Percentiles rank a stretch among this genome's conserved stretches.
These are phyloP conservation scores for Deakozyma indianensis DNA, from an alignment of 805 yeast species.

Conservation along the genomic window DNA sequence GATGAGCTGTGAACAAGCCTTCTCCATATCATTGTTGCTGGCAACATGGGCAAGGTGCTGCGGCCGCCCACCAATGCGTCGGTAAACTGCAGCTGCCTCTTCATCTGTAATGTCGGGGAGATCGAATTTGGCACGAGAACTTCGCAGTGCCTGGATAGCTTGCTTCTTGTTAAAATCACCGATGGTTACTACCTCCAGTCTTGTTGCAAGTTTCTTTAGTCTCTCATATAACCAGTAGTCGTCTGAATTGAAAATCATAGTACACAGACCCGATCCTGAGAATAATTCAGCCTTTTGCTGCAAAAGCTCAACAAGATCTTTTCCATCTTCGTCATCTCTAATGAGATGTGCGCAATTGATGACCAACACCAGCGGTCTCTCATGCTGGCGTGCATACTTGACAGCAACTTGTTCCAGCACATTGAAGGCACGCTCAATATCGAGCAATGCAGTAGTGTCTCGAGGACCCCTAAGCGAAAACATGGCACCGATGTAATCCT, in stretches of 20 bases:
- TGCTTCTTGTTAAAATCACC: conserved; percentile 40
- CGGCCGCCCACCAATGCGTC: conserved; percentile 70
- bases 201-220: conserved; percentile 53
- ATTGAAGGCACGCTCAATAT: conserved; percentile 69
- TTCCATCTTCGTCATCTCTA: conserved; percentile 61
- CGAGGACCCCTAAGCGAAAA: conserved; percentile 75
- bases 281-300: conserved; percentile 76
- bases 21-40: conserved; percentile 20
- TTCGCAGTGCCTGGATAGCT: conserved; percentile 37
- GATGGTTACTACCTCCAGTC: conserved; percentile 59
- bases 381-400: conserved; percentile 20
- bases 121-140: conserved; percentile 31
- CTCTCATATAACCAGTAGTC: conserved; percentile 83
- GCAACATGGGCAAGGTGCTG: conserved; percentile 61
- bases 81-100: conserved; percentile 40
- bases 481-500: conserved; percentile 71
- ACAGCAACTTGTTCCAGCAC: conserved; percentile 64
- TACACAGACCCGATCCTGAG: conserved; percentile 58
- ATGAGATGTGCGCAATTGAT: conserved; percentile 67
- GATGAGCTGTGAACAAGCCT: conserved; percentile 54
- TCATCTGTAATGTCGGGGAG: conserved; percentile 21
- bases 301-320: conserved; percentile 51
- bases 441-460: conserved; percentile 68
- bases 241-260: conserved; percentile 63
- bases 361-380: conserved; percentile 49